phyloP scores from a whole-genome alignment of 371 early-diverging fungal species.

The Mortierella sp. region DNA sequence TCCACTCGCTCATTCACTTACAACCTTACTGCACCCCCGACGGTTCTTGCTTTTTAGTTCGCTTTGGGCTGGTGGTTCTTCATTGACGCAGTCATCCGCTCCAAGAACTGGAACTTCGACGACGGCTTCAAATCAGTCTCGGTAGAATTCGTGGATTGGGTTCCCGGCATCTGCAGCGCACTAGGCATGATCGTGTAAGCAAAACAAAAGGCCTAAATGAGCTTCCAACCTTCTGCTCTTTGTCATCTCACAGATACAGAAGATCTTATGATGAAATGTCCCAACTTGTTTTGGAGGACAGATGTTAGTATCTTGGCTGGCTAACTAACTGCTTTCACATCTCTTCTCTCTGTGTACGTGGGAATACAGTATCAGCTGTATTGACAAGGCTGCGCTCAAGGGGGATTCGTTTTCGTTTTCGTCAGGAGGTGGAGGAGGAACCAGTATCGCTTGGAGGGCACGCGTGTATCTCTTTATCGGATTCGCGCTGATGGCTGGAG shows the following conservation, averaged over 20 bases:
- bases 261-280: conserved; percentile 7
- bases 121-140: conserved; percentile 49
- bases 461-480: conserved; percentile 78
- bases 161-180: conserved; percentile 77
- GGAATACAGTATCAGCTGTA: conserved; percentile 56
- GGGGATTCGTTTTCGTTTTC: conserved; percentile 43
- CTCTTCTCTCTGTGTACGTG: background rate
- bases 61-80: conserved; percentile 87
- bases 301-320: too few relatives aligned
- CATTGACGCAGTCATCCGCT: conserved; percentile 70
- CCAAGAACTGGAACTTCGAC: conserved; percentile 55
- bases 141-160: conserved; percentile 81
- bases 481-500: conserved; percentile 77
- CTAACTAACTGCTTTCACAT: too few relatives aligned
- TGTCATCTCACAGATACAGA: background rate
- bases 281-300: background rate
- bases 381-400: conserved; percentile 56
- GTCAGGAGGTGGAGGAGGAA: conserved; percentile 22
- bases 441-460: conserved; percentile 67
- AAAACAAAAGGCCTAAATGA: too few relatives aligned
- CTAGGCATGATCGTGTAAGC: conserved; percentile 77
- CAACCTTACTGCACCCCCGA: too few relatives aligned
- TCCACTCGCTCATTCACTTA: background rate
- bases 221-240: too few relatives aligned
- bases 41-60: conserved; percentile 60